Base-by-base conservation (phyloP, 2,329 filamentous ascomycete species). In the Metarhizium guizhouense region DNA sequence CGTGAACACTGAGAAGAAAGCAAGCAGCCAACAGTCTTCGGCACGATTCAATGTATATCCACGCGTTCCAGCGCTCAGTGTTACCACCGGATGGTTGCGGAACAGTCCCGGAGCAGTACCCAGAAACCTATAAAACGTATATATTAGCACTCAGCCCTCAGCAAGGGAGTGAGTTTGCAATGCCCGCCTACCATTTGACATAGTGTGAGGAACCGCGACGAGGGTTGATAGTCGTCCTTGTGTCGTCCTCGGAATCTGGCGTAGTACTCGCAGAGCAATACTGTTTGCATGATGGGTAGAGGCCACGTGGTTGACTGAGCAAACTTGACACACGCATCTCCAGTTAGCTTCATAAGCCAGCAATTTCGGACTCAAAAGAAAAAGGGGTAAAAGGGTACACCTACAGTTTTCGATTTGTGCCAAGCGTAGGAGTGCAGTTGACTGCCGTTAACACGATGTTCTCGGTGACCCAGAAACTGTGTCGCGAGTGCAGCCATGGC, bases 401-500 rank as follows among this genome's bases (percentile, higher is more conserved):
- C 74, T 68, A 82, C 80, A 60, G 72, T 67, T 64, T 75, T 76
- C 54, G 72, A 72, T 65, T 77, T 76, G 60, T 76, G 70, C 70
- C 69, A 76, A 11, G 78, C 78, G 62, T 75, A 76, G 53, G 75
- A 73, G 66, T 82, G 77, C 62, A 83, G 69, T 55, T 75, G 69
- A 53, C 72, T 74, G 32, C 78, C 79, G 61, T 74, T 74, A 56
- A 70, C 70, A 56, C 79, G 76, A 64, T 81, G 74, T 52, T 79
- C 76, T 64, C 72, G 72, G 62, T 71, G 68, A 51, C 70, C 66
- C 54, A 80, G 67, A 57, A 74, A 76, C 61, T 82, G 79, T 25
- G 78, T 76, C 49, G 76, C 80, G 34, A 82, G 65, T n/a, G 80
- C 79, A 25, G 79, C 80, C 79, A 83, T 82, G 57, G 79, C 77